These are phyloP conservation scores for Infundibulicybe gibba DNA, from an alignment of 768 basidiomycete species.

Conservation along the genomic window DNA sequence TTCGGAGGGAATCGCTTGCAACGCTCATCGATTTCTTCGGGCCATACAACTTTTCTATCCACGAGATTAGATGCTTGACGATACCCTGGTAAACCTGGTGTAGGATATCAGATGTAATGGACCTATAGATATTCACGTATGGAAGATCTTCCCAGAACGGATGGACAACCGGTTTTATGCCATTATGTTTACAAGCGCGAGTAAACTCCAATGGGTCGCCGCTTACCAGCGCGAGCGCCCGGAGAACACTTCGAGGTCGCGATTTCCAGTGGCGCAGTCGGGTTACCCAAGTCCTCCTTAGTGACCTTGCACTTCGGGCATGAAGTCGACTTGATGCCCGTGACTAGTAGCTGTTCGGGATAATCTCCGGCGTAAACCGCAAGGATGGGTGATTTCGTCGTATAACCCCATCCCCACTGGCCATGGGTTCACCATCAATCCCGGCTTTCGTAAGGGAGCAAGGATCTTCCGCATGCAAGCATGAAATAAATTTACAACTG, in stretches of 20 bases:
- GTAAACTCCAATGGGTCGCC: slow-evolving; percentile 10
- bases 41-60: too few species aligned
- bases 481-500: slow-evolving; percentile 34
- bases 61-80: too few species aligned
- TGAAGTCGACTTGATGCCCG: slow-evolving; percentile 17
- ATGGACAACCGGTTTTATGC: slow-evolving; percentile 19
- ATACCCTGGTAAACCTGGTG: too few species aligned
- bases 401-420: slow-evolving; percentile 29
- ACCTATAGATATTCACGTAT: slow-evolving; percentile 25
- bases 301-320: slow-evolving; percentile 21
- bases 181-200: slow-evolving; percentile 10
- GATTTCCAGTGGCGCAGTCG: slow-evolving; percentile 1
- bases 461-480: slow-evolving; percentile 24
- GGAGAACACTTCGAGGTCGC: slow-evolving; percentile 12
- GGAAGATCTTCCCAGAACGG: slow-evolving; percentile 33
- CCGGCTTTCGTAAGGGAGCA: slow-evolving; percentile 22
- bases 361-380: slow-evolving; percentile 36
- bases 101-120: slow-evolving; percentile 33
- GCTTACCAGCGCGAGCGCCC: slow-evolving; percentile 21
- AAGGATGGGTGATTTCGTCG: slow-evolving; percentile 33
- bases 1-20: too few species aligned
- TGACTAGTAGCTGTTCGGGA: slow-evolving; percentile 40
- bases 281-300: slow-evolving; percentile 14
- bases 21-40: too few species aligned
- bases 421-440: slow-evolving; percentile 13